A percentile compares a stretch with the other conserved stretches of the same genome.
phyloP scores from a whole-genome alignment of 1,284 basidiomycete genomes.

The Heterobasidion occidentale region DNA sequence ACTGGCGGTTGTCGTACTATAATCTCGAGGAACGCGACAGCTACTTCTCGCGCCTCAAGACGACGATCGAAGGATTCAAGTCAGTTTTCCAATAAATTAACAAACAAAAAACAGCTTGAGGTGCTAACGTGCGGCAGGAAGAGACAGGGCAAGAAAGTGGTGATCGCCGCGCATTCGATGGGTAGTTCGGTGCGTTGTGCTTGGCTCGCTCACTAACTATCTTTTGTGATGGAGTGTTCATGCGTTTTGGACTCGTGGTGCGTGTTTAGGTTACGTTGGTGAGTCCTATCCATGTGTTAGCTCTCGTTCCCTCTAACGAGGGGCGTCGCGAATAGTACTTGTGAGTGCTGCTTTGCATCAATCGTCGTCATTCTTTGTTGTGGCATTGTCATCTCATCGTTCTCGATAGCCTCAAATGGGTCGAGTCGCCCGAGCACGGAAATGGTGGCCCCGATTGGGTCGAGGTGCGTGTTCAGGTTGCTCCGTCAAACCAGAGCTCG shows the following conservation, averaged over 20 bases:
- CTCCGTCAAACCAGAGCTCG: not conserved
- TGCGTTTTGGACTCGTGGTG: too few species aligned
- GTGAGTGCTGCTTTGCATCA: slow-evolving; percentile 6
- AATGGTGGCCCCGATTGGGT: slow-evolving; percentile 89
- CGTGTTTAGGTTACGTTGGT: slow-evolving; percentile 43
- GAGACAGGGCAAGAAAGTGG: slow-evolving; percentile 75
- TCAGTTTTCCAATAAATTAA: slow-evolving; percentile 22
- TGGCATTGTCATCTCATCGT: not conserved
- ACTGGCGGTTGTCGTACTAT: slow-evolving; percentile 87
- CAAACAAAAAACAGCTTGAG: not conserved
- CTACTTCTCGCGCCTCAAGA: slow-evolving; percentile 87
- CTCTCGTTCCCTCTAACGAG: not conserved
- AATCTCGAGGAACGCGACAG: slow-evolving; percentile 91
- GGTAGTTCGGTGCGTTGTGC: slow-evolving; percentile 59
- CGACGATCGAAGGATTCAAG: slow-evolving; percentile 81
- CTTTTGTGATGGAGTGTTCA: too few species aligned
- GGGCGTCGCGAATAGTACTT: slow-evolving; percentile 8
- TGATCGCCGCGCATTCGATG: slow-evolving; percentile 88
- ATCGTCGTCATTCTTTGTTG: slow-evolving; percentile 1
- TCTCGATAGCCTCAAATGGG: slow-evolving; percentile 81
- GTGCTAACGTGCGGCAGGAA: slow-evolving; percentile 29
- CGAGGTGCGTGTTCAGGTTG: slow-evolving; percentile 44
- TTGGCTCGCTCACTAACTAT: not conserved
- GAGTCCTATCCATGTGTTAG: slow-evolving; percentile 1
- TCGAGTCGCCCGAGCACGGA: slow-evolving; percentile 82